Evolutionary conservation across 257 asterid genomes (phyloP), one percentile per base, ranked within the genome.

Genomic region (Nicotiana noctiflora): DNA sequence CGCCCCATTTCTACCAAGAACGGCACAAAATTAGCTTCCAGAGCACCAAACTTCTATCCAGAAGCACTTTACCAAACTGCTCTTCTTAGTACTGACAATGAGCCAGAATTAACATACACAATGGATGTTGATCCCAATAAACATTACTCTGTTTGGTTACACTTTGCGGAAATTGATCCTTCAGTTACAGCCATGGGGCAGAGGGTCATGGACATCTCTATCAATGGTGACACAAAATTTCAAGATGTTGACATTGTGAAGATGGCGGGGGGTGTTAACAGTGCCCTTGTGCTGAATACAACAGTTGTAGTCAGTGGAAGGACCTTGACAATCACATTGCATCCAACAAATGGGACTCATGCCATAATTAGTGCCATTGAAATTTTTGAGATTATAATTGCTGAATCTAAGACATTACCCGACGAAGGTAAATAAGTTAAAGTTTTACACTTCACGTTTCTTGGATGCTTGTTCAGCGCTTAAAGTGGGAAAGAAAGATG

Each of bases 111-210:
- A 61, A 85, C 83, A 27, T 94, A 87, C 86, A 82, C 92, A 34
- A 86, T 92, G 91, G 99, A 94, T 79, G 95, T 96, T 14, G 98
- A 94, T 25, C 97, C 99, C 75, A 86, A 89, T 65, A 89, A 91
- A 80, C 94, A 92, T 60, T 96, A 91, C 87, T 96, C 98, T 32
- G 81, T 96, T 17, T 96, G 99, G 99, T 84, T 96, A 62, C 99
- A 96, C 84, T 96, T 94, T 84, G 98, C 99, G 15, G 99, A 96
- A 84, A 96, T 93, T 80, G 98, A 94, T 74, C 85, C 93, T 79
- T 84, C 91, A 6, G 88, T 96, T 72, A 94, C 90, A 34, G 89
- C 79, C 40, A 84, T 86, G n/a, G 95, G 97, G 18, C 85, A 96
- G 82, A 90, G 99, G 89, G 93, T 96, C 59, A 90, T 96, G 83